Conservation (phyloP, 1,284 basidiomycete genomes). For the Volvariella surrecta region DNA sequence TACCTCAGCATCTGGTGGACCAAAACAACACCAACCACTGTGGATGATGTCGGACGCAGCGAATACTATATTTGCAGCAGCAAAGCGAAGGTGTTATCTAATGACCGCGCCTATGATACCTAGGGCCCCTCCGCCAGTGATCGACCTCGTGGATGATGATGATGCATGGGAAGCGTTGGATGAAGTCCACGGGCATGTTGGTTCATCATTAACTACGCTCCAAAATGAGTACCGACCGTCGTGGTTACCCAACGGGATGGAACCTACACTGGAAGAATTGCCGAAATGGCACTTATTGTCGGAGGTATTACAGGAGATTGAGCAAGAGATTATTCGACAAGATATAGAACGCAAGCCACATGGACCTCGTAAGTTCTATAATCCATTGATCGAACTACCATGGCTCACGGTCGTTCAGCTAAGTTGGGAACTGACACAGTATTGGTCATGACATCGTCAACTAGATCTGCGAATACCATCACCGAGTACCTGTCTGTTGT, state of each 20-base stretch:
- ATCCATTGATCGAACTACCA: not conserved
- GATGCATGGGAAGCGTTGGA: conserved; percentile 67
- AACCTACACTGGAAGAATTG: conserved; percentile 86
- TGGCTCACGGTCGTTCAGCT: conserved; percentile 21
- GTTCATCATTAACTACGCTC: conserved; percentile 1
- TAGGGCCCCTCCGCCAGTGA: conserved; percentile 15
- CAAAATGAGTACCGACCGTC: conserved; percentile 22
- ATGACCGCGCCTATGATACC: conserved; percentile 28
- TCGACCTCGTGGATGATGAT: conserved; percentile 49
- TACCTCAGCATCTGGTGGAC: conserved; percentile 36
- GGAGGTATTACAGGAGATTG: conserved; percentile 86
- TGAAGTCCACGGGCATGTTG: conserved; percentile 40
- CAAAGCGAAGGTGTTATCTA: conserved; percentile 73
- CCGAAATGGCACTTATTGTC: conserved; percentile 91
- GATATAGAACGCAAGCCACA: conserved; percentile 33
- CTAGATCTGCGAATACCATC: conserved; percentile 66
- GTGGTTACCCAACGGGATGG: conserved; percentile 76
- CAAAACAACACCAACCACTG: conserved; percentile 60
- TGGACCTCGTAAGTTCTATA: conserved; percentile 13
- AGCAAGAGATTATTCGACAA: conserved; percentile 73
- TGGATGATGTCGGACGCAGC: conserved; percentile 92
- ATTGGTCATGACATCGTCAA: conserved; percentile 85
- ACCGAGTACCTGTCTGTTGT: conserved; percentile 72
- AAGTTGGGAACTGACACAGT: conserved; percentile 67
- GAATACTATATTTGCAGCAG: conserved; percentile 80